Evolutionary conservation across 1,284 basidiomycete genomes (phyloP).

Genomic region (Omphalotus olearius): DNA sequence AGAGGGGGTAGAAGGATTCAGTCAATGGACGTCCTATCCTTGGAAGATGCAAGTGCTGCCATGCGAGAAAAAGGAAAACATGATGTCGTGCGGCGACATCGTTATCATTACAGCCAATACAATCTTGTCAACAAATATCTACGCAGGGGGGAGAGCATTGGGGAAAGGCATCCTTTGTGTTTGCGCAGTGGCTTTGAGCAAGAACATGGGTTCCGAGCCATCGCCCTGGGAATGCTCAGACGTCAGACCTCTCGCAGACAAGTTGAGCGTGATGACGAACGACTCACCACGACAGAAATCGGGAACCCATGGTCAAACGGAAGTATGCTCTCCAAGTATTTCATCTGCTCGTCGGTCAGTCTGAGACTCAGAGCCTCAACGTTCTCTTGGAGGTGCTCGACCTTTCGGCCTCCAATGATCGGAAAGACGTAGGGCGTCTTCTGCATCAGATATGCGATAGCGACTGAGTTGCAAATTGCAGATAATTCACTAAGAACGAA

Average conservation of each 20-base stretch:
- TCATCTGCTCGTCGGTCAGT: background rate
- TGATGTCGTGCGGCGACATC: too few relatives aligned
- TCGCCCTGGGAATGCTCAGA: constrained; percentile 1
- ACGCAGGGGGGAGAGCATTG: constrained; percentile 1
- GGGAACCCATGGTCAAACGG: constrained; percentile 3
- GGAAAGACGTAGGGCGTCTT: constrained; percentile 8
- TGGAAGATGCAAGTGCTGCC: too few relatives aligned
- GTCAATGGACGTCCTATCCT: too few relatives aligned
- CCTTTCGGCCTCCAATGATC: constrained; percentile 1
- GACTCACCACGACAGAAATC: background rate
- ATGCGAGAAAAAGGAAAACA: too few relatives aligned
- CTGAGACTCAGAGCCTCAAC: constrained; percentile 1
- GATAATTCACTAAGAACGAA: background rate
- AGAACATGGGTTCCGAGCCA: constrained; percentile 1
- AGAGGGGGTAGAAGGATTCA: too few relatives aligned
- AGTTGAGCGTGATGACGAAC: too few relatives aligned
- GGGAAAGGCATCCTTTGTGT: background rate
- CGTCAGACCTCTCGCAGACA: background rate
- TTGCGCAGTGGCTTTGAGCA: background rate
- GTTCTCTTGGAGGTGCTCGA: background rate
- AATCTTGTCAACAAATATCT: too few relatives aligned
- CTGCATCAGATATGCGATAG: constrained; percentile 3
- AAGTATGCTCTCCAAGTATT: background rate
- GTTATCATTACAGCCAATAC: too few relatives aligned
- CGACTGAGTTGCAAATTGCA: background rate